Percentiles rank a stretch among this genome's conserved stretches.
These are phyloP conservation scores for Echeveria elegans DNA, from an alignment of 164 flowering plant species.

Conservation along the genomic window DNA sequence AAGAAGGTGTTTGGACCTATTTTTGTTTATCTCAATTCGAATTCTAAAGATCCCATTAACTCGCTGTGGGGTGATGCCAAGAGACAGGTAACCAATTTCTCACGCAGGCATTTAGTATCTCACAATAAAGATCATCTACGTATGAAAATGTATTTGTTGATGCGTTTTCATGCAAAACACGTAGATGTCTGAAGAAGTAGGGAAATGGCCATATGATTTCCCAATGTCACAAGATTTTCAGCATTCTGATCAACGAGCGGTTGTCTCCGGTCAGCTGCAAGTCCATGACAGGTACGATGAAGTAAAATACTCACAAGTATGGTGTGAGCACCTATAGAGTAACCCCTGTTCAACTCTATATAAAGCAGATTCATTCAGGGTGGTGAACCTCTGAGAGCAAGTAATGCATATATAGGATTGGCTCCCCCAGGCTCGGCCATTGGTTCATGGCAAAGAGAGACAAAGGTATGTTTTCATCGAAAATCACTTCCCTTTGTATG, in stretches of 20 bases:
- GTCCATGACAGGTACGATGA: conserved; percentile 37
- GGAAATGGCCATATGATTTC: conserved; percentile 54
- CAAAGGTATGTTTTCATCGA: conserved; percentile 25
- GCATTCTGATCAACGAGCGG: conserved; percentile 27
- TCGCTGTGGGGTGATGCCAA: conserved; percentile 33
- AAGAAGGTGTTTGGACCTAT: conserved; percentile 40
- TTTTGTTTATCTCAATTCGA: conserved; percentile 25
- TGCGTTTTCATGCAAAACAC: not conserved
- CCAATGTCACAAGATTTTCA: conserved; percentile 43
- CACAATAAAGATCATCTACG: not conserved
- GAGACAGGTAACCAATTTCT: conserved; percentile 19
- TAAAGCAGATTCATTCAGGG: not conserved
- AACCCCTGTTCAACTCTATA: no score
- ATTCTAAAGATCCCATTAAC: conserved; percentile 8
- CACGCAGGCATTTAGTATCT: not conserved
- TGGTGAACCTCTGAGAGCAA: not conserved
- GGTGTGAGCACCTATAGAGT: no score
- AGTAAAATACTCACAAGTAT: no score
- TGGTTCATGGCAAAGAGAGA: conserved; percentile 58
- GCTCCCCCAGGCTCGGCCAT: conserved; percentile 36
- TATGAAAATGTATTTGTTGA: not conserved
- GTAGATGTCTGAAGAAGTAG: conserved; percentile 35
- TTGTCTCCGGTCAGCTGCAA: conserved; percentile 34
- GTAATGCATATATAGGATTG: conserved; percentile 40
- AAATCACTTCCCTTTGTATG: not conserved